phyloP scores from a whole-genome alignment of 1,284 basidiomycete species.

The Apiotrichum mycotoxinovorans region DNA sequence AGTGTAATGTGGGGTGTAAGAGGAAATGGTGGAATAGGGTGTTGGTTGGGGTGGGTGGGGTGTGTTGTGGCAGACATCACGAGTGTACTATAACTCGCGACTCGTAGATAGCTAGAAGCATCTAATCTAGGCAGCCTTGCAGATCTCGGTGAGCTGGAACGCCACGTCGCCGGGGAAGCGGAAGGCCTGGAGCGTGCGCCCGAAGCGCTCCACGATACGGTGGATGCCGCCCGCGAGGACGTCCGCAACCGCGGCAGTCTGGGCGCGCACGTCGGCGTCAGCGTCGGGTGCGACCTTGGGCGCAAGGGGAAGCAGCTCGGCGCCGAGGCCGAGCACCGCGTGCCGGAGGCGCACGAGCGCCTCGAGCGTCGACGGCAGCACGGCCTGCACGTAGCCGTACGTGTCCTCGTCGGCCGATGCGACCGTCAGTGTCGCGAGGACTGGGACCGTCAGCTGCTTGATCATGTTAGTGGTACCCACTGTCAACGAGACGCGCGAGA shows the following conservation, averaged over 20 bases:
- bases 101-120: background rate
- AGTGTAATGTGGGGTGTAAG: background rate
- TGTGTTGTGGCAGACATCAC: background rate
- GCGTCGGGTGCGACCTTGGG: constrained; percentile 12
- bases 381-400: constrained; percentile 43
- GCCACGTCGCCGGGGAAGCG: constrained; percentile 37
- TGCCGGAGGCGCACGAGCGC: constrained; percentile 36
- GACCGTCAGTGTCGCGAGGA: constrained; percentile 31
- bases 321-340: constrained; percentile 23
- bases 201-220: constrained; percentile 35
- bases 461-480: constrained; percentile 24
- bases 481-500: constrained; percentile 33
- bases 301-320: constrained; percentile 22
- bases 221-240: constrained; percentile 29
- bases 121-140: constrained; percentile 8
- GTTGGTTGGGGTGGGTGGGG: background rate
- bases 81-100: background rate
- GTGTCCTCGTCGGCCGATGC: constrained; percentile 42
- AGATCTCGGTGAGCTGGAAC: constrained; percentile 32
- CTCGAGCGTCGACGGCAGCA: constrained; percentile 42
- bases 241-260: constrained; percentile 1
- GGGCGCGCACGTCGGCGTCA: constrained; percentile 9
- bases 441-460: constrained; percentile 16
- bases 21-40: background rate
- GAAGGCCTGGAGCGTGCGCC: constrained; percentile 38